Conservation (phyloP, 1,284 basidiomycete species). For the Irpex sp. region DNA sequence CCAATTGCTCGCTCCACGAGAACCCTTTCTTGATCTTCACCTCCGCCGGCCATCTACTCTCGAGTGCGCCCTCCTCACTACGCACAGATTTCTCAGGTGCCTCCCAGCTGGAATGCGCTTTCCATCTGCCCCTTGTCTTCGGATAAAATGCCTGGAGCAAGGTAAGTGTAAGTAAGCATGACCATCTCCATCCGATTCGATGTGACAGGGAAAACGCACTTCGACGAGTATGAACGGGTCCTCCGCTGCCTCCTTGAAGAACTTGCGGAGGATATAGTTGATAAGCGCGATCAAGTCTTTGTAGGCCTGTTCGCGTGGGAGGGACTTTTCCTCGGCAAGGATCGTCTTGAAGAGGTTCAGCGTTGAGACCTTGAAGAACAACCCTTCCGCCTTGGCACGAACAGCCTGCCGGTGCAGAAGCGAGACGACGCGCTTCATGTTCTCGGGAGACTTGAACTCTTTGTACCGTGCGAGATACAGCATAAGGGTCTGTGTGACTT, state of each 20-base stretch:
- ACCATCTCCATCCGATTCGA: background rate
- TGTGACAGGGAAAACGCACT: slow-evolving; percentile 31
- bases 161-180: background rate
- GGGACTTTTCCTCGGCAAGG: slow-evolving; percentile 66
- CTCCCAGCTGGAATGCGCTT: slow-evolving; percentile 76
- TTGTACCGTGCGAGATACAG: slow-evolving; percentile 77
- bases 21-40: slow-evolving; percentile 83
- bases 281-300: slow-evolving; percentile 81
- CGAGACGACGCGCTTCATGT: slow-evolving; percentile 82
- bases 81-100: slow-evolving; percentile 39
- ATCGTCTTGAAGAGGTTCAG: slow-evolving; percentile 80
- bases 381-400: slow-evolving; percentile 81
- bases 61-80: slow-evolving; percentile 27
- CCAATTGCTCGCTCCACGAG: slow-evolving; percentile 86
- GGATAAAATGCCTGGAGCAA: slow-evolving; percentile 74
- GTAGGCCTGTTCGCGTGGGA: slow-evolving; percentile 74
- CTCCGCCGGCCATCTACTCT: slow-evolving; percentile 53
- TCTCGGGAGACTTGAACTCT: slow-evolving; percentile 73
- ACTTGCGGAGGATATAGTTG: slow-evolving; percentile 81
- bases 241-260: slow-evolving; percentile 83
- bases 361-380: slow-evolving; percentile 73
- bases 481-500: slow-evolving; percentile 78
- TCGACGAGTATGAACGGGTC: slow-evolving; percentile 84
- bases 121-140: slow-evolving; percentile 84
- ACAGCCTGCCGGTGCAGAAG: slow-evolving; percentile 87